A percentile compares a stretch with the other conserved stretches of the same genome.
These are phyloP conservation scores for Aspergillus terreus DNA, from an alignment of 2,329 filamentous ascomycete genomes.

Conservation along the genomic window DNA sequence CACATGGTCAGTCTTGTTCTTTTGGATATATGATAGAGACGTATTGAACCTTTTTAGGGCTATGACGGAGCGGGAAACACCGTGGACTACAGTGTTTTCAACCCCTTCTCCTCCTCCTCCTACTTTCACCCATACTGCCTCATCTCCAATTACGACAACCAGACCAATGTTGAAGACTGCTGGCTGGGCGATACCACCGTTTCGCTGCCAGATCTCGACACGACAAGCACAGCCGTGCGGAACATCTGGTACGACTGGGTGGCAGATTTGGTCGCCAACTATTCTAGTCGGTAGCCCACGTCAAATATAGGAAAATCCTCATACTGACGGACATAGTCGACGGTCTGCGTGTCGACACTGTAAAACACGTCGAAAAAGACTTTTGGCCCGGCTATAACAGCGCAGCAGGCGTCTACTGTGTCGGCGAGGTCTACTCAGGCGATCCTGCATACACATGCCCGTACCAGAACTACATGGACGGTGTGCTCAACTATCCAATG, in stretches of 20 bases:
- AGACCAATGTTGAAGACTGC: conserved; percentile 47
- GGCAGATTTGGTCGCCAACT: conserved; percentile 53
- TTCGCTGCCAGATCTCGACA: conserved; percentile 61
- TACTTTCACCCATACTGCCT: conserved; percentile 61
- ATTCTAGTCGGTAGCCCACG: conserved; percentile 51
- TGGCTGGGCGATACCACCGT: conserved; percentile 54
- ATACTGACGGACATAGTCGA: conserved; percentile 35
- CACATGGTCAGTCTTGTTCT: conserved; percentile 40
- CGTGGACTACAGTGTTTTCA: conserved; percentile 53
- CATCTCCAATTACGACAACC: conserved; percentile 51
- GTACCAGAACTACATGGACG: conserved; percentile 45
- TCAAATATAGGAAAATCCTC: background rate
- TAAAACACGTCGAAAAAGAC: conserved; percentile 45
- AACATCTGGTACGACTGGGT: conserved; percentile 60
- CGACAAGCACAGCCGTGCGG: conserved; percentile 49
- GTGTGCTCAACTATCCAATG: conserved; percentile 48
- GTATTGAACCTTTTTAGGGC: conserved; percentile 17
- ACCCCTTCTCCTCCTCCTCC: conserved; percentile 53
- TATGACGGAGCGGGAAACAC: conserved; percentile 45
- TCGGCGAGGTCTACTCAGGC: conserved; percentile 47
- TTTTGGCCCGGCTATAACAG: conserved; percentile 44
- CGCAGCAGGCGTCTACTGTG: conserved; percentile 45
- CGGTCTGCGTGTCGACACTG: conserved; percentile 52
- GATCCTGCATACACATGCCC: conserved; percentile 40
- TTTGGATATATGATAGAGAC: too few relatives aligned